Evolutionary conservation across 2,329 filamentous ascomycete species (phyloP), one percentile per base, ranked within the genome.

Genomic region (Rhynchosporium secalis): DNA sequence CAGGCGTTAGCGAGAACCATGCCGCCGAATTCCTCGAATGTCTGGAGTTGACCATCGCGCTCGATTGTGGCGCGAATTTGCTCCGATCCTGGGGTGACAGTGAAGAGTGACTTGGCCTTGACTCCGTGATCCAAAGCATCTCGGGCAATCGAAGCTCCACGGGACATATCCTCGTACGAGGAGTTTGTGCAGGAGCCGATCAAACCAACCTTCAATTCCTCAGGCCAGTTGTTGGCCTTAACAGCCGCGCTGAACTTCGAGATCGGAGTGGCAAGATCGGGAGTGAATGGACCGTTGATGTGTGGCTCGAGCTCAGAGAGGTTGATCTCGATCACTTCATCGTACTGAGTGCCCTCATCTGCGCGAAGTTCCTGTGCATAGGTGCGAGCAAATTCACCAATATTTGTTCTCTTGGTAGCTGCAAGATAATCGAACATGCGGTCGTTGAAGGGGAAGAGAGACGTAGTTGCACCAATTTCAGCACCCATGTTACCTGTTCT

Each of bases 131-230:
- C 82, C 71, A 97, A 85, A 70, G 95, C 95, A 76, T 98, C 92
- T 71, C 87, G 87, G 68, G 91, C 94, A 76, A 98, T 96, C 65
- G 90, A 92, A 66, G 93, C 93, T 69, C 89, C 92, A 69, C 95
- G 91, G 72, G 87, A 90, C 94, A 98, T 98, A 75, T 98, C 95
- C 82, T 88, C 86, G 73, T 88, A 88, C 10, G 85, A 87, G 40
- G 83, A 86, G 86, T 99, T 99, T 73, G 95, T 99, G 90, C 95
- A 99, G 73, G 93, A 97, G 71, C 95, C 95, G 74, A 99, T 98
- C 62, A 99, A 83, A 75, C 94, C 94, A 70, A 96, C 95, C 83
- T 96, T 97, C 74, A 99, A 84, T 76, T 96, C 92, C 78, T 95
- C 88, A 26, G 95, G 95, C 95, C 95, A 99, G 78, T 88, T 86